phyloP scores from a whole-genome alignment of 352 stramenopile species.

The Plasmopara muralis region DNA sequence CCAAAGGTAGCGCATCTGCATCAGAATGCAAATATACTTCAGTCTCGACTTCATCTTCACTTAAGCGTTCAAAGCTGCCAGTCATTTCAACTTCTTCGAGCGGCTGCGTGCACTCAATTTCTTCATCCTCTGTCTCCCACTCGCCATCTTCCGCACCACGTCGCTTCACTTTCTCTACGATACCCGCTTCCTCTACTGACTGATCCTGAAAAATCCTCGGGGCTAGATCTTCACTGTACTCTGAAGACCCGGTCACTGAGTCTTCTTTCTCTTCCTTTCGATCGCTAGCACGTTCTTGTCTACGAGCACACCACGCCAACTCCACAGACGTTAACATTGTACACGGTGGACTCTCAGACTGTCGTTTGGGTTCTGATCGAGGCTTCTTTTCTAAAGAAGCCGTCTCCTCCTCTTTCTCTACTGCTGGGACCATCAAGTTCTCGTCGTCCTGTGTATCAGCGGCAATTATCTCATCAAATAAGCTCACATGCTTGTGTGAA shows the following conservation, averaged over 20 bases:
- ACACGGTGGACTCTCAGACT: slow-evolving; percentile 10
- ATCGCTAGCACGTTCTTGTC: slow-evolving; percentile 6
- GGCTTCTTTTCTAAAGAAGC: slow-evolving; percentile 1
- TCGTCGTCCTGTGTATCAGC: slow-evolving; percentile 51
- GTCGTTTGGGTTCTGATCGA: background rate
- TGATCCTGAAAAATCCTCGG: slow-evolving; percentile 15
- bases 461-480: slow-evolving; percentile 44
- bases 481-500: slow-evolving; percentile 3
- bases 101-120: slow-evolving; percentile 37
- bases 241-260: slow-evolving; percentile 8
- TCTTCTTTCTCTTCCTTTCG: slow-evolving; percentile 5
- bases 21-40: slow-evolving; percentile 19
- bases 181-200: slow-evolving; percentile 1
- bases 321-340: slow-evolving; percentile 26
- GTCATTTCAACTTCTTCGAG: slow-evolving; percentile 33
- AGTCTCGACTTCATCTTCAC: slow-evolving; percentile 13
- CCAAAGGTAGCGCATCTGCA: slow-evolving; percentile 21
- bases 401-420: background rate
- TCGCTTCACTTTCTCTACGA: slow-evolving; percentile 4
- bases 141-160: slow-evolving; percentile 16
- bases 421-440: background rate
- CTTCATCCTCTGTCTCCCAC: slow-evolving; percentile 18
- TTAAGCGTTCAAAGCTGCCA: slow-evolving; percentile 8
- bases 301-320: slow-evolving; percentile 16
- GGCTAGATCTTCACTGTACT: slow-evolving; percentile 31